Conservation (phyloP, 2,329 filamentous ascomycete genomes). For the Apiospora koreana region DNA sequence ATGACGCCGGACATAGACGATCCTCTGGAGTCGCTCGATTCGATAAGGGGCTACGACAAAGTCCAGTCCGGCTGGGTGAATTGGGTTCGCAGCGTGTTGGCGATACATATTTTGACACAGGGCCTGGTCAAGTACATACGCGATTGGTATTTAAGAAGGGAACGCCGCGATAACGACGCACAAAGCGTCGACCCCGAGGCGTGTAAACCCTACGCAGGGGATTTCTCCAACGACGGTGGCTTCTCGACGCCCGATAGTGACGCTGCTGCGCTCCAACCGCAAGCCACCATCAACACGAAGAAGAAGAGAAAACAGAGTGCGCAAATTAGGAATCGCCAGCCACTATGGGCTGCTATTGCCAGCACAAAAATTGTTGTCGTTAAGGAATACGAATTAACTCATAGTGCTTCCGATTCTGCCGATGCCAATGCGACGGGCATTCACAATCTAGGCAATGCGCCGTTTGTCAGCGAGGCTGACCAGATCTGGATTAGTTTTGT, state of each 20-base stretch:
- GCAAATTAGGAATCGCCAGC: conserved; percentile 86
- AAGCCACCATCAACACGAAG: conserved; percentile 64
- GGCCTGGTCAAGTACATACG: conserved; percentile 71
- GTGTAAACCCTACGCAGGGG: conserved; percentile 47
- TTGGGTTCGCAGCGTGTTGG: conserved; percentile 68
- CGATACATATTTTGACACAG: conserved; percentile 75
- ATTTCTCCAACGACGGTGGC: conserved; percentile 43
- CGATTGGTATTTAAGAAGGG: conserved; percentile 65
- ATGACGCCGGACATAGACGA: conserved; percentile 47
- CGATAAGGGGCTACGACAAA: conserved; percentile 52
- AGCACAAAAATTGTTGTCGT: conserved; percentile 97
- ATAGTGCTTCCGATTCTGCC: conserved; percentile 70
- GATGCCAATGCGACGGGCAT: conserved; percentile 76
- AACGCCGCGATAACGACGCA: conserved; percentile 53
- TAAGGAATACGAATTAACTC: conserved; percentile 85
- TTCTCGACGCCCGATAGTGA: conserved; percentile 58
- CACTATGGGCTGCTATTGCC: conserved; percentile 89
- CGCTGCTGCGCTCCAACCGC: conserved; percentile 51
- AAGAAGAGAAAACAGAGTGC: conserved; percentile 90
- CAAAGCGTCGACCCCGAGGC: conserved; percentile 63
- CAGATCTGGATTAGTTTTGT: conserved; percentile 83
- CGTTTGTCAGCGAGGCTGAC: conserved; percentile 69
- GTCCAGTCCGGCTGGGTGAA: conserved; percentile 55
- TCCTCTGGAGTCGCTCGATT: conserved; percentile 45
- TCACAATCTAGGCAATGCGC: conserved; percentile 74